Base-by-base conservation (phyloP, 2,329 filamentous ascomycete species). In the Colletotrichum coccodes region DNA sequence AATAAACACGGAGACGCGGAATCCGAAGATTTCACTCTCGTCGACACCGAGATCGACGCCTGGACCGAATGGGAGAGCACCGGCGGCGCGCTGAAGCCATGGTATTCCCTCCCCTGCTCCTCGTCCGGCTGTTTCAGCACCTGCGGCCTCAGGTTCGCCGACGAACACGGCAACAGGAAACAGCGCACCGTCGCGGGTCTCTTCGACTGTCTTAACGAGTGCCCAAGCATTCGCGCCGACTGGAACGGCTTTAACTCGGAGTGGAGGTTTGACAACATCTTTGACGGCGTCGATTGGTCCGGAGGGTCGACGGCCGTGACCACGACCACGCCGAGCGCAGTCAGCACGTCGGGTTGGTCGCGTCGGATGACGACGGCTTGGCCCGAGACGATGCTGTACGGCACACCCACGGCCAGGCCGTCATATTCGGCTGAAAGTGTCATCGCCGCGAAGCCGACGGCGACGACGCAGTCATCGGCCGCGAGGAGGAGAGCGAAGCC, bases 181-280 rank as follows among this genome's bases (percentile, higher is more conserved):
- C 52, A 49, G 18, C 52, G 61, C 52, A 64, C 61, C 30, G 61
- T 18, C 1, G 52, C 61, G 0, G 61, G 23, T 7, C 34, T 64
- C 9, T 64, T 23, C 61, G 11, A 64, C 32, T 64, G 61, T 23
- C 52, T 64, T 12, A 64, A 64, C n/a, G 52, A 58, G 34, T 64
- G 61, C 6, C 61, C 52, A 1, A 42, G 61, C 42, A 58, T 64
- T n/a, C 52, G 42, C 42, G 61, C 61, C 16, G 61, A 64, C 21
- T 64, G 61, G 61, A 58, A 38, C 42, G 61, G 58, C 23, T 4
- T 26, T 4, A 11, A 40, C 4, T 49, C 26, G 2, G 16, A 30
- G 32, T 64, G 61, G 52, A 14, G 6, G 14, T 60, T 54, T 54
- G 46, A 64, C 21, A 52, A 52, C 21, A 44, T 54, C 14, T 64